Base-by-base conservation (phyloP, 495 filamentous ascomycete genomes). In the Haplographium delicatum region DNA sequence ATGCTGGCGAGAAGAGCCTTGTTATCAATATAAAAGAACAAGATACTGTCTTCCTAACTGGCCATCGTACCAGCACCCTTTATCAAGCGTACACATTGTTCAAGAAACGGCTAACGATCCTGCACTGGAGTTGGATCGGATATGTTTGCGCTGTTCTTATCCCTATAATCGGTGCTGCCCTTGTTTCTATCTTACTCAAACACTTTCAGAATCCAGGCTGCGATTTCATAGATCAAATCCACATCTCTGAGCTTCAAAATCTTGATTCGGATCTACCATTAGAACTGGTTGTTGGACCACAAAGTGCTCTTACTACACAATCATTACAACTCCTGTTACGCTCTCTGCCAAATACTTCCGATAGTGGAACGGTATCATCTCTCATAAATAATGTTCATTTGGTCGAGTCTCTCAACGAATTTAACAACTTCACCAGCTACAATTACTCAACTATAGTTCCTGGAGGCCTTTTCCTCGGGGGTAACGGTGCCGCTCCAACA, bases 71-170 rank as follows among this genome's bases (percentile, higher is more conserved):
- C 31, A 70, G 76, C 13, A 76, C 83, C 54, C 47, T 76, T 3
- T 68, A 67, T 23, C 89, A 93, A 68, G 76, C 76, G 0, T 76
- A 71, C 61, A 79, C 87, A 8, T 66, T 94, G 16, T 87, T 91
- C 61, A 67, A 72, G 31, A 94, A 94, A 65, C 73, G 88, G n/a
- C 69, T 76, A 44, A 85, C 81, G 4, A 83, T 93, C 39, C 70
- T 91, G 45, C 82, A 82, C 46, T 71, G 79, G 40, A 90, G 88
- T 59, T 82, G 76, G 65, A 70, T 89, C 40, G 85, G 86, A 3
- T 85, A 83, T 31, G 61, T 76, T 4, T 81, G 78, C 7, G 85
- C 85, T 3, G 71, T 89, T 22, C 39, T 86, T 1, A 81, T 91
- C 25, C 88, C 88, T 2, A 73, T 91, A 41, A 69, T 84, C 49